These are phyloP conservation scores for Claviceps humidiphila DNA, from an alignment of 2,329 filamentous ascomycete genomes.

Conservation along the genomic window DNA sequence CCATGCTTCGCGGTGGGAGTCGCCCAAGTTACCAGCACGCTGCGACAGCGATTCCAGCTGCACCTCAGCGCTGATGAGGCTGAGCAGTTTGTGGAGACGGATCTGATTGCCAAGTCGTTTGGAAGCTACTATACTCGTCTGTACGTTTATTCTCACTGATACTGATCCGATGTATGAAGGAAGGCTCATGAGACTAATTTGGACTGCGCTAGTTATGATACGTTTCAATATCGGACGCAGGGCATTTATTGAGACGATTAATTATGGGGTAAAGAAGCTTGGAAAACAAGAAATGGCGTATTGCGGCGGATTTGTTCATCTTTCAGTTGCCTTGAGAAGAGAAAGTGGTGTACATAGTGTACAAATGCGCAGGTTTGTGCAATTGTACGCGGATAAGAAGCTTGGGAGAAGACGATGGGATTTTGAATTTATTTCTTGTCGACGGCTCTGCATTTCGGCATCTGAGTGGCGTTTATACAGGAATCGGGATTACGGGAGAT, in stretches of 20 bases:
- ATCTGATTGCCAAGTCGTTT: conserved; percentile 66
- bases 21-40: conserved; percentile 52
- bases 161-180: neutral
- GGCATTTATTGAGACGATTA: conserved; percentile 55
- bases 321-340: neutral
- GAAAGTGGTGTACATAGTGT: neutral
- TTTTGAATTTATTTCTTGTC: neutral
- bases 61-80: conserved; percentile 74
- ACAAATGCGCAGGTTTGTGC: no score
- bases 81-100: conserved; percentile 66
- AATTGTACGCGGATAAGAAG: neutral
- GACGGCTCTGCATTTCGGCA: conserved; percentile 3
- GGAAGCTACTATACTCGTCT: conserved; percentile 80
- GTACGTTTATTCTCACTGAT: conserved; percentile 32
- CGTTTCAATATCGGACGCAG: conserved; percentile 78
- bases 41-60: conserved; percentile 66
- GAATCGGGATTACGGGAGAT: neutral
- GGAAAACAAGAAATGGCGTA: neutral
- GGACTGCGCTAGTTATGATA: conserved; percentile 51
- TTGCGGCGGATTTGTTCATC: neutral
- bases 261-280: neutral
- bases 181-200: neutral
- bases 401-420: neutral
- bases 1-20: conserved; percentile 68
- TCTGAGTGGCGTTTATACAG: conserved; percentile 4